Conservation (phyloP, 495 filamentous ascomycete genomes). For the Acidiella bohemica region DNA sequence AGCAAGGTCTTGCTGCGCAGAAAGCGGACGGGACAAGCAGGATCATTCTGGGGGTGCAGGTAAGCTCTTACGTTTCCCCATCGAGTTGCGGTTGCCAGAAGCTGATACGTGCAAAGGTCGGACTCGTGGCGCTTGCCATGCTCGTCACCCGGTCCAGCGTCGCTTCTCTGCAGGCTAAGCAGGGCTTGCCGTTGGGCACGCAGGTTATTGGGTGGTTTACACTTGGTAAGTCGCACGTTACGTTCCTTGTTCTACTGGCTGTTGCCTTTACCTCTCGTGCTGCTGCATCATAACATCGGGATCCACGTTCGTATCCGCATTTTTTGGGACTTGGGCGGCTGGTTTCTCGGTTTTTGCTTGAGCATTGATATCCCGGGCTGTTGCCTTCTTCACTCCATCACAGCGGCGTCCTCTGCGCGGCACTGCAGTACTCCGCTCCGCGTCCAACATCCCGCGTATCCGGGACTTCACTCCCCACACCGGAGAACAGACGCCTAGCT, state of each 20-base stretch:
- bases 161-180: conserved; percentile 67
- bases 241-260: no score
- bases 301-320: no score
- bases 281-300: no score
- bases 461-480: no score
- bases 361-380: no score
- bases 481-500: no score
- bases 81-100: conserved; percentile 2
- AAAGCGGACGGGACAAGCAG: conserved; percentile 21
- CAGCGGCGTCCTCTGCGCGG: no score
- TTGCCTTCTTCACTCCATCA: no score
- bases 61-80: conserved; percentile 7
- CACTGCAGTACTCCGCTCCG: no score
- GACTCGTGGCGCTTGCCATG: conserved; percentile 73
- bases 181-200: conserved; percentile 80
- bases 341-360: no score
- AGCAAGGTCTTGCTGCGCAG: conserved; percentile 13
- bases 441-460: no score
- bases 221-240: conserved; percentile 47
- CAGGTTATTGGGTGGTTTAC: conserved; percentile 78
- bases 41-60: conserved; percentile 27
- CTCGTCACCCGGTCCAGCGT: conserved; percentile 73
- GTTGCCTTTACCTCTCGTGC: not conserved
- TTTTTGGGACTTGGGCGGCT: no score
- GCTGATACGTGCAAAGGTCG: conserved; percentile 38